Evolutionary conservation across 2,329 filamentous ascomycete species (phyloP).

Genomic region (Proliferodiscus dingleyae): DNA sequence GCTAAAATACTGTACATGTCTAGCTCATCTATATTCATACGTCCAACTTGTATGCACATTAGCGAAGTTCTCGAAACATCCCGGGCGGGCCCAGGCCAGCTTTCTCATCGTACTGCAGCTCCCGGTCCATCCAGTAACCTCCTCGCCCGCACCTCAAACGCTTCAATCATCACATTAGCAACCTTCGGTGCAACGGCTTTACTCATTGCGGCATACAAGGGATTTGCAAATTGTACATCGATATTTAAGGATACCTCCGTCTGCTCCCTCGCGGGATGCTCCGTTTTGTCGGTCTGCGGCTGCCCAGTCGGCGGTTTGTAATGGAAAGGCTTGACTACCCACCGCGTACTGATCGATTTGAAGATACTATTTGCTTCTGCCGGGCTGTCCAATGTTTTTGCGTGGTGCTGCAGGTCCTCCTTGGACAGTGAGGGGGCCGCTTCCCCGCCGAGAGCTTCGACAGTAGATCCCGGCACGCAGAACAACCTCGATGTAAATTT

Average conservation of each 20-base stretch:
- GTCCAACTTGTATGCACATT: too few relatives aligned
- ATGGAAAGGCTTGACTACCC: constrained; percentile 54
- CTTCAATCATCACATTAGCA: constrained; percentile 83
- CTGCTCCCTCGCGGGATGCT: constrained; percentile 36
- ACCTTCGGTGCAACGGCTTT: constrained; percentile 77
- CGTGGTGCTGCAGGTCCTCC: constrained; percentile 37
- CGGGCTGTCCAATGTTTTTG: constrained; percentile 33
- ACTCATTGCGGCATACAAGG: constrained; percentile 80
- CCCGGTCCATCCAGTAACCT: constrained; percentile 42
- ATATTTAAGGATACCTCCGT: constrained; percentile 75
- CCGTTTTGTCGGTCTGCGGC: constrained; percentile 27
- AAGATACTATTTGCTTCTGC: constrained; percentile 51
- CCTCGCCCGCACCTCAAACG: constrained; percentile 79
- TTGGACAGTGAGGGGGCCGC: constrained; percentile 41
- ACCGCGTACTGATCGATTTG: constrained; percentile 63
- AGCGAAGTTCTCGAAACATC: too few relatives aligned
- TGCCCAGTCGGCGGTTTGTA: constrained; percentile 39
- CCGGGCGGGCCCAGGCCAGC: too few relatives aligned
- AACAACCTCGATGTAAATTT: constrained; percentile 74
- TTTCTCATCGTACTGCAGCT: constrained; percentile 11
- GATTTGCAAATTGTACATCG: constrained; percentile 80
- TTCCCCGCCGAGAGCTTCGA: constrained; percentile 71
- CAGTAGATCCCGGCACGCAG: constrained; percentile 66
- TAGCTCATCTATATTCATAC: too few relatives aligned
- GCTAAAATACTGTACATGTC: too few relatives aligned